Base-by-base conservation (phyloP, 805 yeast genomes). In the Pichia paraexigua region DNA sequence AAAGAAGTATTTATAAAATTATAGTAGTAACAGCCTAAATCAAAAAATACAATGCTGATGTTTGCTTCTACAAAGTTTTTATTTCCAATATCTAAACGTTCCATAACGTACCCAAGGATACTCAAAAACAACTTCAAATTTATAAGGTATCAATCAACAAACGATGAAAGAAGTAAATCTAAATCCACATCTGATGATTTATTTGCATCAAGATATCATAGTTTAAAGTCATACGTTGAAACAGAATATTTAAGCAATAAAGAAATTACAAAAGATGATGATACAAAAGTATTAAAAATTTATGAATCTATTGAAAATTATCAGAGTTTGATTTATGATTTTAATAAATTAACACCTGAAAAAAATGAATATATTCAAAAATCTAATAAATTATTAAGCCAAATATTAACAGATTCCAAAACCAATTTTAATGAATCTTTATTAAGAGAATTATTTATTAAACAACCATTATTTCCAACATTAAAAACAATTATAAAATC, bases 301-400 rank as follows among this genome's bases (percentile, higher is more conserved):
- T 64, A 51, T 39, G 43, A 57, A 45, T 41, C 56, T 48, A 45
- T 64, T 60, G 53, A 60, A 58, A 44, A 30, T 40, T 63, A 57
- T 48, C 71, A 67, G 43, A 60, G 61, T 25, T 43, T 58, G 5
- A 51, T 66, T 5, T 54, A 56, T 24, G 62, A 58, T 32, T 58
- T 56, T 15, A 56, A 55, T 45, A 59, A 62, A 45, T 39, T 60
- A 20, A 51, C 59, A 27, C 56, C 58, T 7, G 50, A 51, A 9
- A 53, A 58, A n/a, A 57, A 59, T 45, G 54, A 52, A 20, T 55
- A 57, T 35, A 50, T 59, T 25, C 30, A 53, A n/a, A 50, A 58
- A 44, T 58, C 66, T 2, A 63, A 63, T 43, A 50, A 55, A 17
- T 45, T 63, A 15, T 45, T 61, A 25, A 45, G 30, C 20, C 50